These are phyloP conservation scores for Toxicodendron radicans DNA, from an alignment of 345 rosid species.

Conservation along the genomic window DNA sequence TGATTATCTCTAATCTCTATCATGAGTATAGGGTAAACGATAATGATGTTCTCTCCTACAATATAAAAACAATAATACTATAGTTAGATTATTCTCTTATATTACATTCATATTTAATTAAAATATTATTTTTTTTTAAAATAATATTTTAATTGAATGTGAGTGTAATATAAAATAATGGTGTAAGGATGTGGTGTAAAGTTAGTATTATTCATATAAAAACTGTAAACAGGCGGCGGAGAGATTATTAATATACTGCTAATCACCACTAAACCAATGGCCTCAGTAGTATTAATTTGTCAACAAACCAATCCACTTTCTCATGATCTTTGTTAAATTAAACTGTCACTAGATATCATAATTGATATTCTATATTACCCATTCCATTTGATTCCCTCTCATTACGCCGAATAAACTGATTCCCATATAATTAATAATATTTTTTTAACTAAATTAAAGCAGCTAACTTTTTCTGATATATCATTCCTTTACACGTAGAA, in stretches of 20 bases:
- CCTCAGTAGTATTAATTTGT: not conserved
- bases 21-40: too few relatives aligned
- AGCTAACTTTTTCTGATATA: slow-evolving; percentile 17
- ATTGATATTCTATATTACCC: not conserved
- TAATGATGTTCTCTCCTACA: not conserved
- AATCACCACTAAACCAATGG: not conserved
- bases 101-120: too few relatives aligned
- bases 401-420: slow-evolving; percentile 19
- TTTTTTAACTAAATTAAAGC: not conserved
- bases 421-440: not conserved
- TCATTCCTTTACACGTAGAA: slow-evolving; percentile 28
- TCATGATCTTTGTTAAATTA: slow-evolving; percentile 5
- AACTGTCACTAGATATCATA: too few relatives aligned
- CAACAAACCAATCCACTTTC: not conserved
- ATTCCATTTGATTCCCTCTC: slow-evolving; percentile 22
- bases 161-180: too few relatives aligned
- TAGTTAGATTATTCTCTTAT: too few relatives aligned
- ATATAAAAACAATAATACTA: too few relatives aligned
- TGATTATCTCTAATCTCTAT: too few relatives aligned
- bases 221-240: not conserved
- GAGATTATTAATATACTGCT: not conserved
- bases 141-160: too few relatives aligned
- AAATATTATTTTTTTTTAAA: too few relatives aligned
- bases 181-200: too few relatives aligned
- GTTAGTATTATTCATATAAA: too few relatives aligned